These are phyloP conservation scores for Ilyonectria robusta DNA, from an alignment of 2,329 filamentous ascomycete species.

Conservation along the genomic window DNA sequence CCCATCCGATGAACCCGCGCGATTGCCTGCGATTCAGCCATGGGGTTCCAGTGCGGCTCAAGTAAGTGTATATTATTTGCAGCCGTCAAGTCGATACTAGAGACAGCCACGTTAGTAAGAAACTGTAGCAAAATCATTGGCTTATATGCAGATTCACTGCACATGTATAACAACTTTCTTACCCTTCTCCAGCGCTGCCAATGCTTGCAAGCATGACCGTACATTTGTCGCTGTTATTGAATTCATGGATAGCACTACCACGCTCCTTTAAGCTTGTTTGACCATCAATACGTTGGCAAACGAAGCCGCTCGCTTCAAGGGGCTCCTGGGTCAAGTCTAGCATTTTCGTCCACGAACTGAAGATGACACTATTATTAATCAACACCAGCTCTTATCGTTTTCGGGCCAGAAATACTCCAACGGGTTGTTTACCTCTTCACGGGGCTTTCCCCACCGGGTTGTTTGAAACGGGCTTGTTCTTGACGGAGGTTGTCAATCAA, in stretches of 20 bases:
- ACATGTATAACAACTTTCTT: background rate
- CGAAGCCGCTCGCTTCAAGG: conserved; percentile 32
- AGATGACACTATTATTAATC: conserved; percentile 17
- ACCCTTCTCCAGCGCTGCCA: conserved; percentile 47
- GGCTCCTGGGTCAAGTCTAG: conserved; percentile 43
- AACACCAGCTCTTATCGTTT: background rate
- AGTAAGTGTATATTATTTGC: background rate
- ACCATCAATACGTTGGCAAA: conserved; percentile 48
- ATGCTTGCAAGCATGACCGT: conserved; percentile 51
- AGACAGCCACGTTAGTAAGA: background rate
- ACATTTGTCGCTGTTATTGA: conserved; percentile 33
- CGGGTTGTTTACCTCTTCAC: background rate
- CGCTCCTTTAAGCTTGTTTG: conserved; percentile 26
- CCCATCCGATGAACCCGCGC: conserved; percentile 5
- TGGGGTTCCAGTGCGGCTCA: conserved; percentile 17
- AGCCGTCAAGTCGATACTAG: background rate
- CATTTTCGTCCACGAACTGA: conserved; percentile 40
- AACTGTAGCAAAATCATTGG: background rate
- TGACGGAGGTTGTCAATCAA: background rate
- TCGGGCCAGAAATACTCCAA: background rate
- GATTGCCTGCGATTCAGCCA: conserved; percentile 12
- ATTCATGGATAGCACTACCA: conserved; percentile 25
- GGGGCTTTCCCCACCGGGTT: background rate
- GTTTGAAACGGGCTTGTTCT: background rate
- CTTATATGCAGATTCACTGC: background rate